Evolutionary conservation across 257 asterid genomes (phyloP).

Genomic region (Ocimum tenuiflorum): DNA sequence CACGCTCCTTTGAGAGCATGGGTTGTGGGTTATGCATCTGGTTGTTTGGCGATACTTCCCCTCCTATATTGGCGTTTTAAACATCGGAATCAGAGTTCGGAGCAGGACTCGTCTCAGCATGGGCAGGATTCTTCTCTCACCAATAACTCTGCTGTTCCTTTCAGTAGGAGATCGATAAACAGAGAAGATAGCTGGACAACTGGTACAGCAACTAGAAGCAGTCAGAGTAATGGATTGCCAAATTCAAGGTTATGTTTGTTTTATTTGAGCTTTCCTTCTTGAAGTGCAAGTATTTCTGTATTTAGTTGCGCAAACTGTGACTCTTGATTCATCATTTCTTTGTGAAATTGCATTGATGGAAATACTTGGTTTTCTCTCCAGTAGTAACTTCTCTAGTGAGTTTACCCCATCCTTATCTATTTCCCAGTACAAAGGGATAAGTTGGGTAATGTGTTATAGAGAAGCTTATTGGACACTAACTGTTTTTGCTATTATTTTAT

Average conservation of each 20-base stretch:
- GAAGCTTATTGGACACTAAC: too few relatives aligned
- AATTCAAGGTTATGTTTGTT: conserved; percentile 45
- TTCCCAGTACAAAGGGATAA: background rate
- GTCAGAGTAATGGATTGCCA: conserved; percentile 35
- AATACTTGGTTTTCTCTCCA: background rate
- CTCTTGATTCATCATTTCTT: background rate
- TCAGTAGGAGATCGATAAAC: conserved; percentile 42
- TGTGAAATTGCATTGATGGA: too few relatives aligned
- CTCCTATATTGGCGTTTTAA: conserved; percentile 82
- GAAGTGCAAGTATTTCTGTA: too few relatives aligned
- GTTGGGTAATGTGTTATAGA: background rate
- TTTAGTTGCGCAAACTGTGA: background rate
- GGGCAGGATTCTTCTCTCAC: conserved; percentile 41
- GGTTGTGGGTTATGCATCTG: conserved; percentile 87
- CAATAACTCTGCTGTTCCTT: conserved; percentile 39
- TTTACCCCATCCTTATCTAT: background rate
- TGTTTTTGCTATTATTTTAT: too few relatives aligned
- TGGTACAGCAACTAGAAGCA: conserved; percentile 42
- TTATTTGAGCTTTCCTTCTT: too few relatives aligned
- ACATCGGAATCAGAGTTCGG: conserved; percentile 63
- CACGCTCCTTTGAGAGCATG: conserved; percentile 69
- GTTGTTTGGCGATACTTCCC: conserved; percentile 78
- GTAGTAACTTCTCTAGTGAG: background rate
- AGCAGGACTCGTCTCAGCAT: conserved; percentile 56
- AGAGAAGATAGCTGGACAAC: conserved; percentile 44